A percentile compares a stretch with the other conserved stretches of the same genome.
Conservation (phyloP, 2,329 filamentous ascomycete species). For the Neofusicoccum cordaticola region DNA sequence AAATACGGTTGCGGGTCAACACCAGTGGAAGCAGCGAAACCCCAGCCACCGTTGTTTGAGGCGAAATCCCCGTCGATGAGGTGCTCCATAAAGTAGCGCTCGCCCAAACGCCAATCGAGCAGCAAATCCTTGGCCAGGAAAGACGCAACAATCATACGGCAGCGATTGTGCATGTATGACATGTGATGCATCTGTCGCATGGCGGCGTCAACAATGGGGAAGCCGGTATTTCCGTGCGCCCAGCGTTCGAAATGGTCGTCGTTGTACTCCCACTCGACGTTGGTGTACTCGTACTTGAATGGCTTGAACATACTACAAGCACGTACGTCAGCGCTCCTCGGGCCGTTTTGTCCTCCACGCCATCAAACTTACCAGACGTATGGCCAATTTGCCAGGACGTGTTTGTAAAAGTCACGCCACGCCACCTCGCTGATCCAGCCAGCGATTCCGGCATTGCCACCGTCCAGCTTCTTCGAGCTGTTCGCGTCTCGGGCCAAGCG, state of each 20-base stretch:
- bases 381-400: constrained; percentile 81
- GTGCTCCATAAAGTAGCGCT: constrained; percentile 78
- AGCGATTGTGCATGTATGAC: constrained; percentile 82
- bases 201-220: constrained; percentile 79
- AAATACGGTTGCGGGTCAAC: constrained; percentile 90
- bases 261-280: constrained; percentile 80
- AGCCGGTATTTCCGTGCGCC: constrained; percentile 72
- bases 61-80: constrained; percentile 78
- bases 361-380: constrained; percentile 62
- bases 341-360: not conserved
- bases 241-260: constrained; percentile 67
- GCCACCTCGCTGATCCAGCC: constrained; percentile 80
- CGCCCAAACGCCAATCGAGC: constrained; percentile 79
- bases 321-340: constrained; percentile 9
- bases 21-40: constrained; percentile 64
- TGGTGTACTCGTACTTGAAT: constrained; percentile 80
- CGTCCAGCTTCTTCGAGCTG: constrained; percentile 62
- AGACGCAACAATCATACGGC: constrained; percentile 78
- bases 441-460: constrained; percentile 62
- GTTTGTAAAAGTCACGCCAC: constrained; percentile 86
- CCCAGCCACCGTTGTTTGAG: constrained; percentile 72
- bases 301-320: constrained; percentile 63
- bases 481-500: constrained; percentile 62
- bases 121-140: constrained; percentile 79
- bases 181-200: constrained; percentile 72